phyloP scores from a whole-genome alignment of 805 yeast species.

The Hanseniaspora lachancei region DNA sequence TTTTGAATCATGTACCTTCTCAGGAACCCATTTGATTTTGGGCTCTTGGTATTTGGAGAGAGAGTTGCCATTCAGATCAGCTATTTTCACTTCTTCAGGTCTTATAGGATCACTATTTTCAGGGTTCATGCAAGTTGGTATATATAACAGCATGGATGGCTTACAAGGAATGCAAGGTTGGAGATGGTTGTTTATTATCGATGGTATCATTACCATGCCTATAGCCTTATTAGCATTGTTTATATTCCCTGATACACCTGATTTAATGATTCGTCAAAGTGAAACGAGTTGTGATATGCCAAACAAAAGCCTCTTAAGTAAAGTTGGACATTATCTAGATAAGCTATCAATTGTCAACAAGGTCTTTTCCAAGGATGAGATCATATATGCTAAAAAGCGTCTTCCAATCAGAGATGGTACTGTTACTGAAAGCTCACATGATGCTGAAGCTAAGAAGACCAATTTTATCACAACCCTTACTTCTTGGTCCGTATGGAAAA shows the following conservation, averaged over 20 bases:
- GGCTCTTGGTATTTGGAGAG: conserved; percentile 41
- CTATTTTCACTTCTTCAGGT: conserved; percentile 44
- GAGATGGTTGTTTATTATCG: conserved; percentile 59
- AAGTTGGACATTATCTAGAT: conserved; percentile 12
- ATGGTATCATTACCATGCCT: conserved; percentile 45
- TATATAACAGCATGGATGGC: conserved; percentile 35
- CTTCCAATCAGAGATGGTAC: conserved; percentile 30
- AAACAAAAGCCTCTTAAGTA: background rate
- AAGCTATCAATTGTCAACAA: conserved; percentile 22
- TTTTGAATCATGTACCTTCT: conserved; percentile 46
- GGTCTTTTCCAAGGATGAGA: conserved; percentile 32
- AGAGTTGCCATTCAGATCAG: conserved; percentile 39
- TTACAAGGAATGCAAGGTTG: conserved; percentile 43
- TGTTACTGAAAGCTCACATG: conserved; percentile 14
- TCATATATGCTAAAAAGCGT: conserved; percentile 32
- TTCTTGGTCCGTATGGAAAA: conserved; percentile 31
- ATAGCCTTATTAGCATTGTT: conserved; percentile 44
- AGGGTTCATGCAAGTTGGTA: conserved; percentile 46
- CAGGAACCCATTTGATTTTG: conserved; percentile 42
- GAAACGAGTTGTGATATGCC: conserved; percentile 2
- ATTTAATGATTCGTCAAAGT: conserved; percentile 28
- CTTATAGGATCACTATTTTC: conserved; percentile 43
- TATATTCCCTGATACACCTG: conserved; percentile 49
- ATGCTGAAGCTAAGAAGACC: conserved; percentile 27
- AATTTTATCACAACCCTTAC: background rate